Evolutionary conservation across 345 rosid species (phyloP), one percentile per base, ranked within the genome.

Genomic region (Tarenaya hassleriana): DNA sequence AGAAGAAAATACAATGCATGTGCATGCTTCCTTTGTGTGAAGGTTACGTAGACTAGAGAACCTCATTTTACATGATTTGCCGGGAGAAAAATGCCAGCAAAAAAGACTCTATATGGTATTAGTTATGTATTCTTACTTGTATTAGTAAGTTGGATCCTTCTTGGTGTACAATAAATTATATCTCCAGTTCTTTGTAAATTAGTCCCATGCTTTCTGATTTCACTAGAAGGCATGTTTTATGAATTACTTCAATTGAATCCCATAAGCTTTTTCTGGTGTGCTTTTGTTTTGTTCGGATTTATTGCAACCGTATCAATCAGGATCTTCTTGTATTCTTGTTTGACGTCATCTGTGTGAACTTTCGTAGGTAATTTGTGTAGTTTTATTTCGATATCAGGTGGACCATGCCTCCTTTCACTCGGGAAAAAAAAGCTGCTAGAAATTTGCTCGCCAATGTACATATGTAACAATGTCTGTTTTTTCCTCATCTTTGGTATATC

Each of bases 291-390:
- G 69, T 76, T 50, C 73, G 50, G 60, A 80, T 69, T 43, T 80
- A 84, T 63, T 53, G 63, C 54, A 63, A 60, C 67, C 79, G 79
- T 66, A 70, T 91, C 60, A 73, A 74, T 14, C 66, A 63, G 65
- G 92, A 78, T 57, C 79, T 84, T 61, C 68, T 82, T 56, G 37
- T 58, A 21, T 73, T 70, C 72, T 91, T 95, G 89, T 84, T 91
- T 72, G 95, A 80, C 52, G 89, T 87, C 60, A 80, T 91, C 69
- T 78, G 71, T 50, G 34, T 80, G 60, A 82, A 66, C 69, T 75
- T 91, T 72, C 84, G 81, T 64, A 86, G 98, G 98, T 91, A 78
- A 52, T 38, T 59, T 53, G 45, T 51, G 44, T 48, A 49, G 11
- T 41, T 42, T 8, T 31, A 46, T 49, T 52, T 61, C 18, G 54